Percentiles rank a stretch among this genome's conserved stretches.
Conservation (phyloP, 441 rosid species). For the Adansonia madagascariensis region DNA sequence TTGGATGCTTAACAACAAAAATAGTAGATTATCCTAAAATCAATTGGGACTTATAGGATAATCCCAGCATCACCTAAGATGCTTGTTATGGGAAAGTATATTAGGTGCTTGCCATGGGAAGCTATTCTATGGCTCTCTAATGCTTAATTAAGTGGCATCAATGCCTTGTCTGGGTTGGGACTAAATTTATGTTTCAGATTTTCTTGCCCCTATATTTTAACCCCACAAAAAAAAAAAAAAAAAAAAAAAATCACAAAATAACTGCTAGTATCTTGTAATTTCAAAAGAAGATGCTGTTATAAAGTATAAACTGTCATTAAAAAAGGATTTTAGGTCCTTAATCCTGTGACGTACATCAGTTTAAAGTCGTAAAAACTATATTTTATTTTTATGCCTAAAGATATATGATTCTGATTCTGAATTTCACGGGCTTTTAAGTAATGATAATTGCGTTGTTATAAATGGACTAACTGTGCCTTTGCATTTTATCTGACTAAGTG, state of each 20-base stretch:
- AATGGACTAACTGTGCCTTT: not conserved
- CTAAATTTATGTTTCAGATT: not conserved
- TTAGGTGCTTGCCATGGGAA: not conserved
- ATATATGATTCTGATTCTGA: not conserved
- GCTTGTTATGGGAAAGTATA: not conserved
- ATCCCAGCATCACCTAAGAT: not conserved
- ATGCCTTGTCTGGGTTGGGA: not conserved
- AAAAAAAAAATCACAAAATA: no score
- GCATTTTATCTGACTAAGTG: not conserved
- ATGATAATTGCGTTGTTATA: not conserved
- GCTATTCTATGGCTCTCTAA: not conserved
- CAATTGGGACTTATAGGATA: not conserved
- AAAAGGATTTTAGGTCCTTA: not conserved
- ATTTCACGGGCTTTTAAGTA: not conserved
- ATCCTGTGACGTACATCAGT: not conserved
- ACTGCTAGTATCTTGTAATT: not conserved
- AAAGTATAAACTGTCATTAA: not conserved
- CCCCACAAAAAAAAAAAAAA: no score
- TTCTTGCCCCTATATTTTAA: not conserved
- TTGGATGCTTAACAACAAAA: no score
- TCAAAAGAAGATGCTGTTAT: not conserved
- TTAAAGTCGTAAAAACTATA: not conserved
- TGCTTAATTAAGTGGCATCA: not conserved
- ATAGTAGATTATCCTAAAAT: not conserved
- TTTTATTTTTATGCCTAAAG: not conserved